A percentile compares a stretch with the other conserved stretches of the same genome.
phyloP scores from a whole-genome alignment of 2,329 filamentous ascomycete species.

The Arachnopeziza araneosa region DNA sequence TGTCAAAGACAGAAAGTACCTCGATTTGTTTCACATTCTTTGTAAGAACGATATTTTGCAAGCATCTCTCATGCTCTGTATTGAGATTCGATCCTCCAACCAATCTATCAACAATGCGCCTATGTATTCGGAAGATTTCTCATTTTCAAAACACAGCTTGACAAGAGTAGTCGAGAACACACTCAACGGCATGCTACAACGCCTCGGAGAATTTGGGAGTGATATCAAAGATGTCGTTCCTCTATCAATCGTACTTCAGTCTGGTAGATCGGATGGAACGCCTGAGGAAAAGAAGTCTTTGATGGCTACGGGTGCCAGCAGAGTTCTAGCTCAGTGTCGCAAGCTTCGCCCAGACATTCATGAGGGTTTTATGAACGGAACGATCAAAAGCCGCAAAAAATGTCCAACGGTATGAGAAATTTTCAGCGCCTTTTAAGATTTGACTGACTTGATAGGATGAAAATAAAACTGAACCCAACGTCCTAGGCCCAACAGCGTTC shows the following conservation, averaged over 20 bases:
- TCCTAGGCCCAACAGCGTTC: not conserved
- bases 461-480: not conserved
- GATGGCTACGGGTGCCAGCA: slow-evolving; percentile 28
- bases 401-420: not conserved
- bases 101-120: slow-evolving; percentile 9
- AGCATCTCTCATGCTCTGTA: slow-evolving; percentile 16
- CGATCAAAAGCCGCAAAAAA: not conserved
- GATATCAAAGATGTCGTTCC: slow-evolving; percentile 31
- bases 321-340: slow-evolving; percentile 23
- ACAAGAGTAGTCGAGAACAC: slow-evolving; percentile 28
- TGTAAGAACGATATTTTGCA: slow-evolving; percentile 17
- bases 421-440: not conserved
- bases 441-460: not conserved
- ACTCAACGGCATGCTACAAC: slow-evolving; percentile 25
- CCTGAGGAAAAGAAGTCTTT: slow-evolving; percentile 21
- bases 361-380: not conserved
- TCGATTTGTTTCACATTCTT: slow-evolving; percentile 19
- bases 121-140: not conserved
- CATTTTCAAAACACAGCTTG: slow-evolving; percentile 25
- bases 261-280: slow-evolving; percentile 26
- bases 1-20: slow-evolving; percentile 17
- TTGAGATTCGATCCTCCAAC: slow-evolving; percentile 10
- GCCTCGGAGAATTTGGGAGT: slow-evolving; percentile 25
- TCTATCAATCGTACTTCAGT: slow-evolving; percentile 28
- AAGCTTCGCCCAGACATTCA: slow-evolving; percentile 10